These are phyloP conservation scores for Neodidymelliopsis sp. DNA, from an alignment of 2,329 filamentous ascomycete genomes.

Conservation along the genomic window DNA sequence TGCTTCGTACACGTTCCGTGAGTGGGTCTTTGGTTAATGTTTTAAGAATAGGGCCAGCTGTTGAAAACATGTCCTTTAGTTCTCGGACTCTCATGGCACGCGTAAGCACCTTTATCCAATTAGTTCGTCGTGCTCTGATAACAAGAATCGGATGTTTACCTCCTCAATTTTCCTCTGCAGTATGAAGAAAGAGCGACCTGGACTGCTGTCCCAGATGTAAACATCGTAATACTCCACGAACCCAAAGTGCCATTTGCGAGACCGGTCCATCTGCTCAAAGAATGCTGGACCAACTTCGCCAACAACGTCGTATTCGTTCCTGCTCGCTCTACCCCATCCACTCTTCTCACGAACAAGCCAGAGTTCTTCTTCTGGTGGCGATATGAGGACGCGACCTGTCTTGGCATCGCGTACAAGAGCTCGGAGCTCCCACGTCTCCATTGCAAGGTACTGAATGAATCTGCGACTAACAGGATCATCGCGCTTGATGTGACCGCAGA, in stretches of 20 bases:
- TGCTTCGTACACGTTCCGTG: slow-evolving; percentile 46
- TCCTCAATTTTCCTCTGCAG: slow-evolving; percentile 45
- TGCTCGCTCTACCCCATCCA: slow-evolving; percentile 50
- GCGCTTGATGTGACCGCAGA: slow-evolving; percentile 54
- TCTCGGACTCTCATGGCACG: slow-evolving; percentile 48
- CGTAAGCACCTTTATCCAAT: slow-evolving; percentile 45
- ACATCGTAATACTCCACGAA: slow-evolving; percentile 56
- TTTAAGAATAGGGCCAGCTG: slow-evolving; percentile 45
- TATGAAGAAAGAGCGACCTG: slow-evolving; percentile 41
- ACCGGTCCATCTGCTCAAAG: slow-evolving; percentile 51
- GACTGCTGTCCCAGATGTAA: slow-evolving; percentile 51
- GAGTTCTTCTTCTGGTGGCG: slow-evolving; percentile 48
- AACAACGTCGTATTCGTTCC: slow-evolving; percentile 49
- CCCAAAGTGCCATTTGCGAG: slow-evolving; percentile 49
- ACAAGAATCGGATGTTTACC: no score
- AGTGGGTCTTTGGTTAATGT: slow-evolving; percentile 48
- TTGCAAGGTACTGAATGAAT: slow-evolving; percentile 54
- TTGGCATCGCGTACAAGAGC: slow-evolving; percentile 54
- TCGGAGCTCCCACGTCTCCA: slow-evolving; percentile 49
- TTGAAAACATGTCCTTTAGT: slow-evolving; percentile 43
- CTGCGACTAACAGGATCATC: slow-evolving; percentile 52
- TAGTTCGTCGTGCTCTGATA: no score
- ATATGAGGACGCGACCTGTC: slow-evolving; percentile 47
- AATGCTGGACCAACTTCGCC: slow-evolving; percentile 47
- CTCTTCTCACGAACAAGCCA: slow-evolving; percentile 52